These are phyloP conservation scores for Tranzscheliella williamsii DNA, from an alignment of 1,284 basidiomycete species.

Conservation along the genomic window DNA sequence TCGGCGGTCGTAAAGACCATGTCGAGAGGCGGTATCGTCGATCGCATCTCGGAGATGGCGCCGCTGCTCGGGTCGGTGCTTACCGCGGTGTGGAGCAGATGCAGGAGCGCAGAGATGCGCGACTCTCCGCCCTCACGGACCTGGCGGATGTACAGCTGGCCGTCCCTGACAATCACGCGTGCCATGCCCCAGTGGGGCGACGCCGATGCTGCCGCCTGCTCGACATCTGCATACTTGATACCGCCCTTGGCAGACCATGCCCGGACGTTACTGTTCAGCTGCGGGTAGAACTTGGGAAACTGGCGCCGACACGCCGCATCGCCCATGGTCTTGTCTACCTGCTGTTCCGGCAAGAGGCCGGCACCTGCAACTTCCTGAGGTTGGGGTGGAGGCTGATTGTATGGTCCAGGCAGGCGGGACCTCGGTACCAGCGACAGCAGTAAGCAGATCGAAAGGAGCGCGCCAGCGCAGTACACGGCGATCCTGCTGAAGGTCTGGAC, in stretches of 20 bases:
- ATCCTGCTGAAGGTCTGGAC: neutral
- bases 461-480: neutral
- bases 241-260: slow-evolving; percentile 36
- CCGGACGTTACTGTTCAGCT: slow-evolving; percentile 22
- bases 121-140: slow-evolving; percentile 35
- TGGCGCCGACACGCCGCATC: slow-evolving; percentile 25
- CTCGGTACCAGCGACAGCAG: neutral
- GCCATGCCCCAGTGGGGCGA: slow-evolving; percentile 27
- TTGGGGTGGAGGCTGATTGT: too few species aligned
- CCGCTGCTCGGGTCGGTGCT: slow-evolving; percentile 11
- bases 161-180: slow-evolving; percentile 31
- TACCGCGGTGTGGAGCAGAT: slow-evolving; percentile 27
- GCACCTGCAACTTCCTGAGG: too few species aligned
- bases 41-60: neutral
- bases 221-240: slow-evolving; percentile 20
- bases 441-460: neutral
- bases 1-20: slow-evolving; percentile 39
- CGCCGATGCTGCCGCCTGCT: slow-evolving; percentile 13
- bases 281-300: slow-evolving; percentile 43
- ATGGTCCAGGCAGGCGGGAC: too few species aligned
- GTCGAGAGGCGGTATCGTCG: slow-evolving; percentile 8
- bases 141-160: slow-evolving; percentile 34
- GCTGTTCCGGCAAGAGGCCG: slow-evolving; percentile 5
- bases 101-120: slow-evolving; percentile 32
- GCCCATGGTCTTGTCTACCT: slow-evolving; percentile 23